Conservation (phyloP, 164 flowering plant species). For the Houttuynia cordata region DNA sequence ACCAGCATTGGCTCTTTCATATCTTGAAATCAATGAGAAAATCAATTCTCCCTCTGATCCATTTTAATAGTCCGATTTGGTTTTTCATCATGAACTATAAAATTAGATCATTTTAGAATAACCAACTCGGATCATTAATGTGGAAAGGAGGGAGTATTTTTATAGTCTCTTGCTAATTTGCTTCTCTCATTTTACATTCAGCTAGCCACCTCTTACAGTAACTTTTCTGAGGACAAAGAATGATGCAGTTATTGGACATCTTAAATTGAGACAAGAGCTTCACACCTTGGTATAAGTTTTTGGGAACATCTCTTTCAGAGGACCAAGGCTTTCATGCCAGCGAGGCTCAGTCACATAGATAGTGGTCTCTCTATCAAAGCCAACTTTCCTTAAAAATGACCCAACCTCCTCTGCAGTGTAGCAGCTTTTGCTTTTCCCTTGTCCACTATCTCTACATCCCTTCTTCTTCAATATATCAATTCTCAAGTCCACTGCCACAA, state of each 20-base stretch:
- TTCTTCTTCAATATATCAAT: conserved; percentile 60
- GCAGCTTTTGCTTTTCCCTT: conserved; percentile 43
- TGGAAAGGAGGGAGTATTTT: no score
- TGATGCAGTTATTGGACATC: neutral
- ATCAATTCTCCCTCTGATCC: no score
- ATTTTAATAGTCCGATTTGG: no score
- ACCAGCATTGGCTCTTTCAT: no score
- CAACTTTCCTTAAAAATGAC: conserved; percentile 52
- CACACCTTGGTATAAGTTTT: conserved; percentile 81
- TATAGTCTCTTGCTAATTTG: no score
- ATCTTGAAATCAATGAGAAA: neutral
- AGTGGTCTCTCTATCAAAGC: conserved; percentile 58
- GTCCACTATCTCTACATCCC: conserved; percentile 46
- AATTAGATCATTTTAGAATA: no score
- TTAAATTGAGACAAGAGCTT: neutral
- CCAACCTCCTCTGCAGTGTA: conserved; percentile 61
- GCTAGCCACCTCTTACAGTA: neutral
- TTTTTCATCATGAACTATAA: no score
- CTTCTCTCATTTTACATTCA: no score
- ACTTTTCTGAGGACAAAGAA: neutral
- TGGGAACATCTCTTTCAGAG: conserved; percentile 70
- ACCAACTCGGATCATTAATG: no score
- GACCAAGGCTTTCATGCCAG: conserved; percentile 70
- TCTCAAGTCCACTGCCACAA: conserved; percentile 82
- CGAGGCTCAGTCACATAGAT: conserved; percentile 68